Percentiles rank a stretch among this genome's conserved stretches.
phyloP scores from a whole-genome alignment of 2,329 filamentous ascomycete genomes.

The Periconia digitata region DNA sequence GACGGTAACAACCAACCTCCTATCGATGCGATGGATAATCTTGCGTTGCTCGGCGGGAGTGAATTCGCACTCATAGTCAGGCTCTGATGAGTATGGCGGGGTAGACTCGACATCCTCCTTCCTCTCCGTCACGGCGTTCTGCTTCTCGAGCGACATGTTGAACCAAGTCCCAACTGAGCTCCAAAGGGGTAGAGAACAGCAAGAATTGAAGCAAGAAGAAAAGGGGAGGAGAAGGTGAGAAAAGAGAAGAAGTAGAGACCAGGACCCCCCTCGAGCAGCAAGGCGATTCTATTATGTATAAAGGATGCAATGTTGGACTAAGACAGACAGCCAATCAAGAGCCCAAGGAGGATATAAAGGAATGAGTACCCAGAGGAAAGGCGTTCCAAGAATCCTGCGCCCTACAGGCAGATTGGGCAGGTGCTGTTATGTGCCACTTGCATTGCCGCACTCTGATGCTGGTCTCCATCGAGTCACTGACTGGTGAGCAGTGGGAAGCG shows the following conservation, averaged over 20 bases:
- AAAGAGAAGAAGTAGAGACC: neutral
- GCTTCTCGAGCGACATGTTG: slow-evolving; percentile 26
- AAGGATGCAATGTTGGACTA: neutral
- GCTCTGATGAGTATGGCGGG: slow-evolving; percentile 20
- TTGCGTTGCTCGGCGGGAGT: slow-evolving; percentile 63
- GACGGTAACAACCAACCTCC: slow-evolving; percentile 50
- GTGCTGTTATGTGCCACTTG: slow-evolving; percentile 8
- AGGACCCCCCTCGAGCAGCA: neutral
- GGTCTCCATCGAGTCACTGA: slow-evolving; percentile 1
- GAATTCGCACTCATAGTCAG: slow-evolving; percentile 48
- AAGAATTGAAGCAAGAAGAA: neutral
- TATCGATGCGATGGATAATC: slow-evolving; percentile 71
- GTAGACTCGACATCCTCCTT: slow-evolving; percentile 24
- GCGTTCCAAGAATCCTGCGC: neutral
- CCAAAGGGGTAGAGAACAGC: neutral
- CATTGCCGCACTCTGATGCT: slow-evolving; percentile 13
- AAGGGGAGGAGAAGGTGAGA: neutral
- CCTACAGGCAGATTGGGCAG: neutral
- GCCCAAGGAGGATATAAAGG: too few species aligned
- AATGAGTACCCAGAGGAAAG: too few species aligned
- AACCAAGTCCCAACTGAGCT: neutral
- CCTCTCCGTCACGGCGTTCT: slow-evolving; percentile 23
- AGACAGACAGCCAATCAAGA: neutral
- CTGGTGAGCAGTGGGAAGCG: neutral
- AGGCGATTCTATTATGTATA: neutral